Evolutionary conservation across 2,329 filamentous ascomycete species (phyloP).

Genomic region (Claviceps paspali): DNA sequence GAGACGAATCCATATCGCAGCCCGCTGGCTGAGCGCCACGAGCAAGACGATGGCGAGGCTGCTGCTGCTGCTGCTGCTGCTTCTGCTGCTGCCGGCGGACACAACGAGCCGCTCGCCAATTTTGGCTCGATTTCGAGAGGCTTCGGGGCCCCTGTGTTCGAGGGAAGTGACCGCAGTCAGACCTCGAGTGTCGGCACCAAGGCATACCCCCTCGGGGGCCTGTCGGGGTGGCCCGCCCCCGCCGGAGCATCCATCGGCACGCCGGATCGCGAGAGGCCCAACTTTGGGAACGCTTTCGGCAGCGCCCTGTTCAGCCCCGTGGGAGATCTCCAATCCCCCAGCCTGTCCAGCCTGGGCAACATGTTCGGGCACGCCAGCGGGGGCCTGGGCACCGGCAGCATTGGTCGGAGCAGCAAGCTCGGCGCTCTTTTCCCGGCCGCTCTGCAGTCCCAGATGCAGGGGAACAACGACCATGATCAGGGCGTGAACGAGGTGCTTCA

Average conservation of each 20-base stretch:
- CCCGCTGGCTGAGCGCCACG: constrained; percentile 61
- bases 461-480: constrained; percentile 54
- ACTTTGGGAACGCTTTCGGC: constrained; percentile 49
- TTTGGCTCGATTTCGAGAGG: constrained; percentile 42
- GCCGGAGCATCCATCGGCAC: constrained; percentile 44
- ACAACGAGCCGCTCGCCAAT: constrained; percentile 24
- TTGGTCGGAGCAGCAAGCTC: constrained; percentile 66
- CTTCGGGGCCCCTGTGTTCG: constrained; percentile 35
- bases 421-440: constrained; percentile 74
- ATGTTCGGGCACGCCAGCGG: constrained; percentile 52
- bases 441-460: constrained; percentile 85
- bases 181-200: constrained; percentile 78
- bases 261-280: constrained; percentile 48
- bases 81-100: constrained; percentile 25
- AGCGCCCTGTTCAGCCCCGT: constrained; percentile 67
- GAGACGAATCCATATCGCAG: constrained; percentile 95
- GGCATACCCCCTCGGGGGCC: constrained; percentile 49
- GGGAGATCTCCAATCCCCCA: constrained; percentile 63
- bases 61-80: too few species aligned
- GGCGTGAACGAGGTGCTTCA: constrained; percentile 40
- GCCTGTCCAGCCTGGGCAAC: constrained; percentile 49
- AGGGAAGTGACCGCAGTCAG: constrained; percentile 79
- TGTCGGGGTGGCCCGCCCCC: constrained; percentile 47
- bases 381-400: constrained; percentile 44
- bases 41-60: constrained; percentile 45